These are phyloP conservation scores for Blastobotrys malaysiensis DNA, from an alignment of 1,139 yeast species.

Conservation along the genomic window DNA sequence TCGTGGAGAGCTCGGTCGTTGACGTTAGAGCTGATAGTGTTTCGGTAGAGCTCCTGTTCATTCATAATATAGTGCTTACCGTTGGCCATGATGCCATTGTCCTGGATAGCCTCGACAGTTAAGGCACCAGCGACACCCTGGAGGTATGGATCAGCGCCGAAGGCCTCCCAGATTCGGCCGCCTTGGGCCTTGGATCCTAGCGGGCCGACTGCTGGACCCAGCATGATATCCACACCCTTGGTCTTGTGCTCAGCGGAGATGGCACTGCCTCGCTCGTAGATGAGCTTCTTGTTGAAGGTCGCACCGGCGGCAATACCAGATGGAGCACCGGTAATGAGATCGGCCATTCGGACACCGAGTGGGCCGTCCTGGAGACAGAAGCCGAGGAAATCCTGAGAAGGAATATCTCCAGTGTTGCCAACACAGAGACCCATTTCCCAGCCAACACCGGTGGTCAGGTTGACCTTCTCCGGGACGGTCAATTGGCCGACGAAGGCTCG, in stretches of 20 bases:
- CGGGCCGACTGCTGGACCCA: conserved; percentile 65
- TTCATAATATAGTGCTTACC: conserved; percentile 54
- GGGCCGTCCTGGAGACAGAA: conserved; percentile 64
- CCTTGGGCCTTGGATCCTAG: conserved; percentile 58
- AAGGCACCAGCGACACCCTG: conserved; percentile 53
- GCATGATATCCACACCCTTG: conserved; percentile 56
- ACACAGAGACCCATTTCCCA: conserved; percentile 63
- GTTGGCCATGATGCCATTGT: conserved; percentile 51
- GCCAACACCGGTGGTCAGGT: conserved; percentile 61
- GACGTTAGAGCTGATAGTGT: conserved; percentile 42
- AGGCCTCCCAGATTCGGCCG: conserved; percentile 64
- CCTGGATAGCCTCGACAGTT: conserved; percentile 54
- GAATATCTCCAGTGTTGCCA: conserved; percentile 58
- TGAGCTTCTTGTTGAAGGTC: conserved; percentile 51
- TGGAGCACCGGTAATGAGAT: conserved; percentile 53
- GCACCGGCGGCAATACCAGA: conserved; percentile 56
- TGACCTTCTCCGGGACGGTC: conserved; percentile 55
- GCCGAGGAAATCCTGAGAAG: conserved; percentile 51
- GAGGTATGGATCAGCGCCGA: conserved; percentile 59
- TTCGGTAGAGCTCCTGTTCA: conserved; percentile 60
- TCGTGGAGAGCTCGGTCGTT: conserved; percentile 64
- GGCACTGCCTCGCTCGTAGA: conserved; percentile 51
- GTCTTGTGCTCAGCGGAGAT: conserved; percentile 50
- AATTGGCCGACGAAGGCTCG: conserved; percentile 48
- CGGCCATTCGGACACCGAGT: conserved; percentile 55